Percentiles rank a stretch among this genome's conserved stretches.
These are phyloP conservation scores for Cytospora paraplurivora DNA, from an alignment of 2,329 filamentous ascomycete species.

Conservation along the genomic window DNA sequence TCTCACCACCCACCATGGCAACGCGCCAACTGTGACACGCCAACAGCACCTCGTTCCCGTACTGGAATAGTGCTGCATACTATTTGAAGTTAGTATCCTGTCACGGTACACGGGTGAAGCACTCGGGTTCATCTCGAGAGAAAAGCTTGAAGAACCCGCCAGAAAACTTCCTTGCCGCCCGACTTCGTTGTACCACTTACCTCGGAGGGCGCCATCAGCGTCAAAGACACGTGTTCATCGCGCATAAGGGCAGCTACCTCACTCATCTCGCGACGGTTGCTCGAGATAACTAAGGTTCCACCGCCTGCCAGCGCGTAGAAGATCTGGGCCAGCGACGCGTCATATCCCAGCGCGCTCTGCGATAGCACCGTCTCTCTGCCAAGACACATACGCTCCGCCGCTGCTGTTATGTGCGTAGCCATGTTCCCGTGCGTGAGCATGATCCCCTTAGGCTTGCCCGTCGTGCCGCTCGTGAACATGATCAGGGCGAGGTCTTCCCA, in stretches of 20 bases:
- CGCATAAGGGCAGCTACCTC: not conserved
- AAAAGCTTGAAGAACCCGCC: too few relatives aligned
- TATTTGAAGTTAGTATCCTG: too few relatives aligned
- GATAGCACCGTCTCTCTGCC: slow-evolving; percentile 37
- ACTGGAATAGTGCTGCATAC: not conserved
- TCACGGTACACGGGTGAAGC: too few relatives aligned
- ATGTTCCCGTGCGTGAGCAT: slow-evolving; percentile 37
- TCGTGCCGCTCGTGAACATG: slow-evolving; percentile 39
- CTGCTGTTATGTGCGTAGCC: slow-evolving; percentile 34
- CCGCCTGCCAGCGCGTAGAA: slow-evolving; percentile 33
- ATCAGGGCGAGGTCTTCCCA: slow-evolving; percentile 33
- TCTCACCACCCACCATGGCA: not conserved
- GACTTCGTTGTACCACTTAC: too few relatives aligned
- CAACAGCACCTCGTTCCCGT: not conserved
- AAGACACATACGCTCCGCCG: slow-evolving; percentile 27
- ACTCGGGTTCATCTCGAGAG: too few relatives aligned
- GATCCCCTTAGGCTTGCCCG: slow-evolving; percentile 47
- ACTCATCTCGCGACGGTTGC: not conserved
- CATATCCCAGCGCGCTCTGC: slow-evolving; percentile 43
- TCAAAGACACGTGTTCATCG: not conserved
- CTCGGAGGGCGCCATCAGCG: not conserved
- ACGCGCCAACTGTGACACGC: not conserved
- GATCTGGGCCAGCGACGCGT: slow-evolving; percentile 40
- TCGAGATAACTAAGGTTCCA: not conserved
- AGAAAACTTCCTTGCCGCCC: too few relatives aligned